Evolutionary conservation across 78 protist genomes (phyloP).

Genomic region (Cavenderia fasciculata): DNA sequence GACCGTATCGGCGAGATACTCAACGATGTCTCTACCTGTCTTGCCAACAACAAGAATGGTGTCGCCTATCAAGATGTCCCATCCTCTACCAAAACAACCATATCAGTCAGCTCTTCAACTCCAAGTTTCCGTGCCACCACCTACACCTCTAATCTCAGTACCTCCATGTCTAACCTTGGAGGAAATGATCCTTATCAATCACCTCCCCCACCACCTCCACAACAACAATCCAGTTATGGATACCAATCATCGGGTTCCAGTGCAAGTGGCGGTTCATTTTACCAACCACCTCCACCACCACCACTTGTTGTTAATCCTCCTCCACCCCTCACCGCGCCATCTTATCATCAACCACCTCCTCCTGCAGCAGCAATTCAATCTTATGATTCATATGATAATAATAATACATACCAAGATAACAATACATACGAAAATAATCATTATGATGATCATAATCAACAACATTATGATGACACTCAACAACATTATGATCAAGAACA

Average conservation of each 20-base stretch:
- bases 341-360: conserved; percentile 29
- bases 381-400: not conserved
- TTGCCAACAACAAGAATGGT: conserved; percentile 70
- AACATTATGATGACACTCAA: not conserved
- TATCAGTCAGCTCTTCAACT: not conserved
- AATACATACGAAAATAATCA: not conserved
- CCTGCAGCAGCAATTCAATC: not conserved
- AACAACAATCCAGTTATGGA: not conserved
- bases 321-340: conserved; percentile 6
- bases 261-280: not conserved
- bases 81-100: conserved; percentile 16
- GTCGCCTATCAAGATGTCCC: conserved; percentile 57
- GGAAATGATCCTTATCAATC: not conserved
- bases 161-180: not conserved
- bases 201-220: not conserved
- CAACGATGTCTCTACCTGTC: conserved; percentile 22
- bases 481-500: conserved; percentile 11
- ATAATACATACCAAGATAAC: not conserved
- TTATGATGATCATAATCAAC: conserved; percentile 1
- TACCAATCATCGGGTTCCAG: not conserved
- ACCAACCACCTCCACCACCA: conserved; percentile 15
- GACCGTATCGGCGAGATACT: conserved; percentile 53
- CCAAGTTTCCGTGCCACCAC: conserved; percentile 58
- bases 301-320: not conserved
- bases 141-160: conserved; percentile 15